Percentiles rank a stretch among this genome's conserved stretches.
Conservation (phyloP, 2,329 filamentous ascomycete genomes). For the Nectriaceae sp. region DNA sequence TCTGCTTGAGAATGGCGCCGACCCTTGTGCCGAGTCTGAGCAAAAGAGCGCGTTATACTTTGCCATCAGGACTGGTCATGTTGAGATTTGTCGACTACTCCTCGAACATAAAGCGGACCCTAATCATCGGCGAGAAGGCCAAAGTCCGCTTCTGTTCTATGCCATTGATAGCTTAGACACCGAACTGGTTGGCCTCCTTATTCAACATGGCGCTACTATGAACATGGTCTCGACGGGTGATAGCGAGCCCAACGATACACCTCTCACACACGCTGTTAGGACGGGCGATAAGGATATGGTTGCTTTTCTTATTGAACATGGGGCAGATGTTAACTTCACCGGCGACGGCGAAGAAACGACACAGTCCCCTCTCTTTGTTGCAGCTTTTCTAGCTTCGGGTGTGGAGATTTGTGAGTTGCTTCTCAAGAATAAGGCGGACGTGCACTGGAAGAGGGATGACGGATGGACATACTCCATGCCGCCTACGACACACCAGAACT, state of each 20-base stretch:
- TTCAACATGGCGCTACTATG: neutral
- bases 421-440: neutral
- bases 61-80: neutral
- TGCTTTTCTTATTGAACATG: neutral
- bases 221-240: too few relatives aligned
- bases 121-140: conserved; percentile 44
- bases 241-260: too few relatives aligned
- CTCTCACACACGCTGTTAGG: neutral
- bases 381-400: too few relatives aligned
- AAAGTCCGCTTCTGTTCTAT: conserved; percentile 48
- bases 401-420: neutral
- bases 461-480: neutral
- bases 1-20: neutral
- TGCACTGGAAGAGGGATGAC: neutral
- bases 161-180: neutral
- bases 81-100: conserved; percentile 23
- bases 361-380: too few relatives aligned
- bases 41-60: neutral
- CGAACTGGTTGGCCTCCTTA: neutral
- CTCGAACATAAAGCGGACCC: conserved; percentile 33
- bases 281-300: conserved; percentile 1
- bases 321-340: neutral
- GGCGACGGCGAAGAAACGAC: neutral
- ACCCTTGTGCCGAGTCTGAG: neutral
- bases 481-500: neutral